Conservation (phyloP, 2,329 filamentous ascomycete genomes). For the Ophiocordyceps sinensis region DNA sequence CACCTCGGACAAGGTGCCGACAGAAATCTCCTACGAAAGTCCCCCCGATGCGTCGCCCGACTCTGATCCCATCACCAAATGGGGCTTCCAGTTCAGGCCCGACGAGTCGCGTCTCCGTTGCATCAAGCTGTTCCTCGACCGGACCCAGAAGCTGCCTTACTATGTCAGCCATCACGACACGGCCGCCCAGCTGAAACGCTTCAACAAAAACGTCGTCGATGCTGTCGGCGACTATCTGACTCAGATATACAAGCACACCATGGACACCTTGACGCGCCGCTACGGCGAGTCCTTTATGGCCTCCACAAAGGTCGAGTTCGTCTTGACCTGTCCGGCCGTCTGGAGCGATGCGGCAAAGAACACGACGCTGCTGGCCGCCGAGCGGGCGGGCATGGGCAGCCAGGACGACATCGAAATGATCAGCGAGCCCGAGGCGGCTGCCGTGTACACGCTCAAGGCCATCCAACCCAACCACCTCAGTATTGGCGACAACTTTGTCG, state of each 20-base stretch:
- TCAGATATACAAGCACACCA: conserved; percentile 62
- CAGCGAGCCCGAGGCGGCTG: conserved; percentile 66
- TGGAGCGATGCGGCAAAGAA: conserved; percentile 82
- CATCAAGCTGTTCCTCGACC: conserved; percentile 74
- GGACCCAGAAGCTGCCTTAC: conserved; percentile 65
- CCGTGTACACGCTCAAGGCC: conserved; percentile 65
- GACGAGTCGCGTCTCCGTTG: conserved; percentile 64
- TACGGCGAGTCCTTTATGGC: conserved; percentile 71
- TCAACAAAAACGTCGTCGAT: conserved; percentile 64
- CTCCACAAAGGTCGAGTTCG: conserved; percentile 61
- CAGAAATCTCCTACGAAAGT: conserved; percentile 54
- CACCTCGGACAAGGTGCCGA: conserved; percentile 78
- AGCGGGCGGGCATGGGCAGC: conserved; percentile 63
- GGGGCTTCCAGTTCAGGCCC: conserved; percentile 73
- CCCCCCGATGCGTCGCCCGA: conserved; percentile 14
- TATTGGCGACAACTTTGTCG: conserved; percentile 51
- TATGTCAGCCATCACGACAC: conserved; percentile 70
- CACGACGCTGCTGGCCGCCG: conserved; percentile 62
- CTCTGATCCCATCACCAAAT: conserved; percentile 44
- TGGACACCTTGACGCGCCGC: conserved; percentile 58
- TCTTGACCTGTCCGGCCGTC: conserved; percentile 69
- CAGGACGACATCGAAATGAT: conserved; percentile 62
- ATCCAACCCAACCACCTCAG: conserved; percentile 63
- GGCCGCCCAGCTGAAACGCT: conserved; percentile 58
- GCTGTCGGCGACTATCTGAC: conserved; percentile 69